A percentile compares a stretch with the other conserved stretches of the same genome.
These are phyloP conservation scores for Lentinus polychrous DNA, from an alignment of 1,284 basidiomycete species.

Conservation along the genomic window DNA sequence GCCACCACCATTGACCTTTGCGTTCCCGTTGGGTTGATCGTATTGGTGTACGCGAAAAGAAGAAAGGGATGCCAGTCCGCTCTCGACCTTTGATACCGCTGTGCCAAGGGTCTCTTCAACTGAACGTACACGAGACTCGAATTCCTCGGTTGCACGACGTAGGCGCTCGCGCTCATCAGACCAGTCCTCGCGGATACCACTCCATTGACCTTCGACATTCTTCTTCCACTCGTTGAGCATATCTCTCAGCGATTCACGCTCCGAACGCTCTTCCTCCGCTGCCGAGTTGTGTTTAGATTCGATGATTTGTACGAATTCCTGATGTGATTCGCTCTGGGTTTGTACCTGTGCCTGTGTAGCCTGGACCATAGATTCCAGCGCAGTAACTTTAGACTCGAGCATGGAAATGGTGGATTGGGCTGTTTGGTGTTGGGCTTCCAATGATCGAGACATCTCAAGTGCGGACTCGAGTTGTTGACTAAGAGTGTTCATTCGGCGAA, in stretches of 20 bases:
- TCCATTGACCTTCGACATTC: slow-evolving; percentile 74
- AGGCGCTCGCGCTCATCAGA: slow-evolving; percentile 74
- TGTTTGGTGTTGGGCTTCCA: slow-evolving; percentile 75
- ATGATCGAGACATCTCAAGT: slow-evolving; percentile 62
- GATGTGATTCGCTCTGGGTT: slow-evolving; percentile 36
- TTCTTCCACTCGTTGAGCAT: slow-evolving; percentile 65
- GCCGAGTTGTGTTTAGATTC: slow-evolving; percentile 25
- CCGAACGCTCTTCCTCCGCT: slow-evolving; percentile 25
- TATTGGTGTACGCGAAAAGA: slow-evolving; percentile 28
- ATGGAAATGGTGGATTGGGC: slow-evolving; percentile 75
- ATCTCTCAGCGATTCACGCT: slow-evolving; percentile 41
- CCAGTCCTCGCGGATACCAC: slow-evolving; percentile 75
- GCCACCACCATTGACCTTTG: slow-evolving; percentile 35
- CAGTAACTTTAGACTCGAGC: slow-evolving; percentile 64
- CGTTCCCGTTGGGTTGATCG: slow-evolving; percentile 36
- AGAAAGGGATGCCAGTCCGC: slow-evolving; percentile 35
- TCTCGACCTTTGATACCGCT: slow-evolving; percentile 36
- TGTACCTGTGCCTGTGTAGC: slow-evolving; percentile 34
- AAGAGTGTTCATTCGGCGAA: slow-evolving; percentile 64
- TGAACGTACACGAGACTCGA: slow-evolving; percentile 54
- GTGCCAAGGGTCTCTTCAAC: slow-evolving; percentile 35
- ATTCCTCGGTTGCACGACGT: slow-evolving; percentile 70
- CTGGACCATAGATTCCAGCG: slow-evolving; percentile 52
- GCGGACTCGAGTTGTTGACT: slow-evolving; percentile 75
- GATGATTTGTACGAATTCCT: slow-evolving; percentile 35